Evolutionary conservation across 1,139 yeast genomes (phyloP), one percentile per base, ranked within the genome.

Genomic region (Debaryomyces sp.): DNA sequence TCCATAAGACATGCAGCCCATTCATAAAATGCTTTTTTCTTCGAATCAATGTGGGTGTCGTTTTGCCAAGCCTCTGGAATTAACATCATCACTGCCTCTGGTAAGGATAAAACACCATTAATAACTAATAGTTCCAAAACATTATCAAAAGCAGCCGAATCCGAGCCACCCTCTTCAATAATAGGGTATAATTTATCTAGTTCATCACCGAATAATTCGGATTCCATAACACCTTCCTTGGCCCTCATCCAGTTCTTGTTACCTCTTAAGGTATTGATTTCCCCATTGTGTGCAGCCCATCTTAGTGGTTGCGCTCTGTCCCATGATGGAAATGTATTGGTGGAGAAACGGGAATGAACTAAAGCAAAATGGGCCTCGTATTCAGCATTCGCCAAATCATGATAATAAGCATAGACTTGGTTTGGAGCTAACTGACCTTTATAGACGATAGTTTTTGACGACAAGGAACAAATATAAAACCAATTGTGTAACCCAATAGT

Each of bases 1-100:
- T 94, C 99, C 97, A 94, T 94, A 59, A 92, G 75, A 73, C 97
- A 91, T 15, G 99, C 97, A 44, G 98, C 98, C 99, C 99, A 94
- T 71, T 94, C 98, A 72, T 92, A 94, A 70, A 95, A 94, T 0
- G 98, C 97, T 62, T 81, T 85, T 75, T 91, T 89, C 66, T 87
- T 86, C 48, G 96, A 90, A 67, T 92, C 97, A 85, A 92, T 91
- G 55, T 80, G 70, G 50, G 75, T 73, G 70, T 91, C 94, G 66
- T 89, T 88, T 69, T 92, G 97, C 96, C 97, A 92, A 3, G 98
- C 98, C 71, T 94, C 99, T 37, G 99, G 99, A 55, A 94, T 92
- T 80, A 94, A 79, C 73, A 94, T 73, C 98, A 94, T 94, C 57
- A 94, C 91, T 9, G 98, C 98, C 71, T 94, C 99, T 13, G 98